phyloP scores from a whole-genome alignment of 2,329 filamentous ascomycete species.

The Aspergillus sp. region DNA sequence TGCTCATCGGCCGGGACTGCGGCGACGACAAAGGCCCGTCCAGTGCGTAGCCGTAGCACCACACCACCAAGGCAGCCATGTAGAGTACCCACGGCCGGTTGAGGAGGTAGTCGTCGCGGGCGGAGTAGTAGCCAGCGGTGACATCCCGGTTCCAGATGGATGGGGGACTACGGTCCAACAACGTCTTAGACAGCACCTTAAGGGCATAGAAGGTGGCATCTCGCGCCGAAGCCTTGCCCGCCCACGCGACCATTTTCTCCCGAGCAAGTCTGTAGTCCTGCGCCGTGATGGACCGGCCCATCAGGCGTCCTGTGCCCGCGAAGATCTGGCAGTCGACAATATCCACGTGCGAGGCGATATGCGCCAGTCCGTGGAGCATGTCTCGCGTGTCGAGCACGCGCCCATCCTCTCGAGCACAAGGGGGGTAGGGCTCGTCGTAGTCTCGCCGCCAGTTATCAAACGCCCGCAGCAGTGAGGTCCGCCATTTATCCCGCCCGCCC shows the following conservation, averaged over 20 bases:
- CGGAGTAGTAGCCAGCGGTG: slow-evolving; percentile 56
- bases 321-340: slow-evolving; percentile 97
- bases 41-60: slow-evolving; percentile 87
- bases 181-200: slow-evolving; percentile 70
- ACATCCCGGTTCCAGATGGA: slow-evolving; percentile 34
- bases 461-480: slow-evolving; percentile 70
- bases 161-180: slow-evolving; percentile 28
- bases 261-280: slow-evolving; percentile 73
- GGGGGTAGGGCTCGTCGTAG: slow-evolving; percentile 61
- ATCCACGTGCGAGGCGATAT: slow-evolving; percentile 97
- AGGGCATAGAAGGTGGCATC: slow-evolving; percentile 90
- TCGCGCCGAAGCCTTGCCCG: slow-evolving; percentile 74
- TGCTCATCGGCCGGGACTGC: slow-evolving; percentile 45
- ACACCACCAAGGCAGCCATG: slow-evolving; percentile 83
- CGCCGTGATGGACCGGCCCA: slow-evolving; percentile 75
- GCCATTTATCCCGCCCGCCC: slow-evolving; percentile 86
- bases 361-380: slow-evolving; percentile 84
- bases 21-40: slow-evolving; percentile 61
- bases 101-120: slow-evolving; percentile 78
- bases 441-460: slow-evolving; percentile 92
- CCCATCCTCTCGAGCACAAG: slow-evolving; percentile 46
- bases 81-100: slow-evolving; percentile 95
- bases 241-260: slow-evolving; percentile 87
- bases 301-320: slow-evolving; percentile 72
- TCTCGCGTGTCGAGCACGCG: slow-evolving; percentile 80